Evolutionary conservation across 306 rosid species (phyloP), one percentile per base, ranked within the genome.

Genomic region (Trifolium repens): DNA sequence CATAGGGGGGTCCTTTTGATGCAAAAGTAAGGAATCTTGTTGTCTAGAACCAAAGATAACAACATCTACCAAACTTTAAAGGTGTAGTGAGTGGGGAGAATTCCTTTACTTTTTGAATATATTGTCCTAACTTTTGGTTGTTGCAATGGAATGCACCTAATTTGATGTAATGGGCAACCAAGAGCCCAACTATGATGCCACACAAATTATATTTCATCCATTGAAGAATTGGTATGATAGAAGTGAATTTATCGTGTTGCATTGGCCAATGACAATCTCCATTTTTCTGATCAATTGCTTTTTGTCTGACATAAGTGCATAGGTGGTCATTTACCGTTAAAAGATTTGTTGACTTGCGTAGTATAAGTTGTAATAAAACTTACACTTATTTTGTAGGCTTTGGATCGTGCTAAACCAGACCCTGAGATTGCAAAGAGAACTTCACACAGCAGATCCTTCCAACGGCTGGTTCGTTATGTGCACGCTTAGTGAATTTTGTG

Each of bases 371-470:
- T 67, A 42, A 74, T 15, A 35, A 46, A 71, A 42, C 35, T 19
- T 63, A 15, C 8, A 6, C 69, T 43, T 79, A 63, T 71, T 75
- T 46, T 80, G 79, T 65, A 93, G 96, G 88, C 96, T 81, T 79
- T 93, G 60, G 97, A 83, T 83, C 97, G 97, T 74, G 98, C 98
- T 12, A 93, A 87, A 85, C 96, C 91, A 14, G 91, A 87, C 64
- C 27, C 27, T 8, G 91, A 84, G 67, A 73, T 62, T 78, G 44
- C 86, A 52, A 89, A 85, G 88, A 85, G 75, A 81, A 74, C 77
- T 10, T 74, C 81, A 53, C 67, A 80, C 24, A 84, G 69, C 84
- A 79, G 91, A 83, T 89, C 97, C 82, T 93, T 93, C 91, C 91
- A 91, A 82, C 96, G 96, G 58, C 83, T 91, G 97, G 98, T 91